Evolutionary conservation across 805 yeast species (phyloP).

Genomic region (Yarrowia keelungensis): DNA sequence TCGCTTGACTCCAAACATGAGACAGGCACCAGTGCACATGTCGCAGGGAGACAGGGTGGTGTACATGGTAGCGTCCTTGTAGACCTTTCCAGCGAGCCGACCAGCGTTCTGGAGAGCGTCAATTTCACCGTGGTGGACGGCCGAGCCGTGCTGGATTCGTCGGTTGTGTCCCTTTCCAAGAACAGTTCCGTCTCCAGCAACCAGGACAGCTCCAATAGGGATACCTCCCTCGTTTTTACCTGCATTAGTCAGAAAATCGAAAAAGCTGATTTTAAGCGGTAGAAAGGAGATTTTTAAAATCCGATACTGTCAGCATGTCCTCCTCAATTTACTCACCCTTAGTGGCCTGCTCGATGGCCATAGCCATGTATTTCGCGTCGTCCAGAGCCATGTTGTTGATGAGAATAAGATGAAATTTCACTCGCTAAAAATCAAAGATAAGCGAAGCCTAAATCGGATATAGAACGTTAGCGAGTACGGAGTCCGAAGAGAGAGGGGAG

Average conservation of each 20-base stretch:
- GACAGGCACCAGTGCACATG: constrained; percentile 94
- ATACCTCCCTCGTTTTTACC: constrained; percentile 87
- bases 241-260: constrained; percentile 43
- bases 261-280: too few species aligned
- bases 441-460: not conserved
- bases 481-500: not conserved
- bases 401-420: constrained; percentile 10
- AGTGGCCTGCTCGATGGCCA: constrained; percentile 50
- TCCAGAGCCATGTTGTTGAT: constrained; percentile 37
- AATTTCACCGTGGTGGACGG: constrained; percentile 92
- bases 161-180: constrained; percentile 89
- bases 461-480: constrained; percentile 4
- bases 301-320: too few species aligned
- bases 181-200: constrained; percentile 76
- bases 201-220: constrained; percentile 82
- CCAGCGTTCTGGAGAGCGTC: constrained; percentile 91
- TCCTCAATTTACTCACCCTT: constrained; percentile 41
- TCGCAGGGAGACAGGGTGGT: constrained; percentile 92
- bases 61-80: constrained; percentile 87
- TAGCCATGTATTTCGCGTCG: constrained; percentile 45
- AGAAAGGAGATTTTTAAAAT: too few species aligned
- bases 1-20: constrained; percentile 85
- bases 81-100: constrained; percentile 76
- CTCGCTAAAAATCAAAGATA: not conserved
- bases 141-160: constrained; percentile 83